Evolutionary conservation across 2,329 filamentous ascomycete species (phyloP), one percentile per base, ranked within the genome.

Genomic region (Hymenoscyphus salicellus): DNA sequence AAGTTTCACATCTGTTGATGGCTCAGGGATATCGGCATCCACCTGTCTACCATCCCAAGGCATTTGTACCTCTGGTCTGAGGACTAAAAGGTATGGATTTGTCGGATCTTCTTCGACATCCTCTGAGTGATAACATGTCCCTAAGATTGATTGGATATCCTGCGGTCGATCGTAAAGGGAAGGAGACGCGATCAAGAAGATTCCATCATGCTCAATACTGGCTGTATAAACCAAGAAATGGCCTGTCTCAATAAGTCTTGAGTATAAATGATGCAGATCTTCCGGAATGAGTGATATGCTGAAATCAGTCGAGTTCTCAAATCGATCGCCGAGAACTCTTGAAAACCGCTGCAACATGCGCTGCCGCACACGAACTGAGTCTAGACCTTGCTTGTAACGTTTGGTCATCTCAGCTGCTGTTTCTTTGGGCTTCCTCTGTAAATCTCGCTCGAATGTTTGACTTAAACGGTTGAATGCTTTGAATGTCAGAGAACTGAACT

Each of bases 281-380:
- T 91, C 87, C 8, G 85, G 83, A 55, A 85, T 80, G 62, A 93
- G 84, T 41, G 90, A 88, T 73, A 98, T 90, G 76, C 91, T 97
- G 77, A 95, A 97, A 77, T 99, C 95, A 10, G 93, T 96, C 5
- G 92, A 91, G 74, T 99, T 98, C 77, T 99, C 95, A 73, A 99
- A 99, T 65, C 94, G 88, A 74, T 97, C 91, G 71, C 91, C 93
- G 62, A 99, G 79, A 75, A 96, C 92, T 69, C 93, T 87, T 20
- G 92, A 95, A 78, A 98, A 98, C 66, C 95, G 91, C 75, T 98
- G 96, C 68, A 99, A 83, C 85, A 98, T 98, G 77, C 95, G 86
- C 78, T 99, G 95, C 26, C 95, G 88, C 64, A 98, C 93, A 73
- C 95, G 92, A 26, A 98, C 96, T 0, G 95, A 98, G 76, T 99